phyloP scores from a whole-genome alignment of 257 asterid species.

The Solanum sitiens region DNA sequence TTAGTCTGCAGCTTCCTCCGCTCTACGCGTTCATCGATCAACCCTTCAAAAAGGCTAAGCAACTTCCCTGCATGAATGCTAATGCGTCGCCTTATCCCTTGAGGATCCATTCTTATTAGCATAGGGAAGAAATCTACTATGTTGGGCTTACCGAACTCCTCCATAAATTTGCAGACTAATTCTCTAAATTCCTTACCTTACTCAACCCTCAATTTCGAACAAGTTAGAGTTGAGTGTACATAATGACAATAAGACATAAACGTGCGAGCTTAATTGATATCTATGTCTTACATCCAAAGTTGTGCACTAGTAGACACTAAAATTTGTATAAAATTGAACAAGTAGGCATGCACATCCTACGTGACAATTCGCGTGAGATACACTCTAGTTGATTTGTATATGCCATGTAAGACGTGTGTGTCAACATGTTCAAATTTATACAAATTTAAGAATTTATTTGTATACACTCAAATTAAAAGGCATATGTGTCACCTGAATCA shows the following conservation, averaged over 20 bases:
- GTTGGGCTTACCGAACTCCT: not conserved
- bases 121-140: not conserved
- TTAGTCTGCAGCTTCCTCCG: not conserved
- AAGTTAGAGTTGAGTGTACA: not conserved
- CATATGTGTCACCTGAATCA: not conserved
- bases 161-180: not conserved
- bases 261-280: not conserved
- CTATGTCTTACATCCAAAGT: not conserved
- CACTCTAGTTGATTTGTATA: too few species aligned
- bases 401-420: rapidly evolving
- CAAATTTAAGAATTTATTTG: too few species aligned
- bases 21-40: not conserved
- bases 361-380: too few species aligned
- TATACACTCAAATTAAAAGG: not conserved
- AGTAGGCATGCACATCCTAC: too few species aligned
- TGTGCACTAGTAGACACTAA: not conserved
- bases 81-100: not conserved
- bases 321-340: too few species aligned
- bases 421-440: not conserved
- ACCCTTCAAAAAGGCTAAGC: not conserved
- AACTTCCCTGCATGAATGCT: not conserved
- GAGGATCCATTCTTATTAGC: not conserved
- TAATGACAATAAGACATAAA: not conserved
- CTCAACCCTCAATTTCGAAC: not conserved
- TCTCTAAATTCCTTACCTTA: not conserved